A percentile compares a stretch with the other conserved stretches of the same genome.
Evolutionary conservation across 2,329 filamentous ascomycete species (phyloP).

Genomic region (Magnaporthiopsis incrustans): DNA sequence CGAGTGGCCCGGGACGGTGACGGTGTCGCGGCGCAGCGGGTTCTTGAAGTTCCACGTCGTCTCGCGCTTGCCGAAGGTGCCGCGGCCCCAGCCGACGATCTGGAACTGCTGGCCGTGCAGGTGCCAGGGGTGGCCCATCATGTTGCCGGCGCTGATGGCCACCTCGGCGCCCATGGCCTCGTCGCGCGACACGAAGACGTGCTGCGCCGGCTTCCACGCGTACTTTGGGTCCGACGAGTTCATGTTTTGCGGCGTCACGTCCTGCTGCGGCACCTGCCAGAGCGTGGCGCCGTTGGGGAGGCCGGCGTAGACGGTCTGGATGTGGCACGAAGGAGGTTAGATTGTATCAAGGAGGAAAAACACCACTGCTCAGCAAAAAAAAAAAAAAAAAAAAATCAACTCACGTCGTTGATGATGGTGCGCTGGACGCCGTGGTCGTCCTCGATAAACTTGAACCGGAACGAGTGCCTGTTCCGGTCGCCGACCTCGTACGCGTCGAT

Average conservation of each 20-base stretch:
- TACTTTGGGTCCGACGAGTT: not conserved
- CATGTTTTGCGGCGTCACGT: not conserved
- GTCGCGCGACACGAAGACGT: conserved; percentile 26
- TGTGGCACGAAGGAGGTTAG: not conserved
- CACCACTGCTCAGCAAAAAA: not conserved
- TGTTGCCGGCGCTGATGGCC: conserved; percentile 28
- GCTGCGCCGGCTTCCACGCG: conserved; percentile 20
- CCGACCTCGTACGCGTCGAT: conserved; percentile 21
- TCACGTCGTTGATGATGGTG: conserved; percentile 27
- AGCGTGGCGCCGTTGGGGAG: conserved; percentile 6
- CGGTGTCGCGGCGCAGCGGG: conserved; percentile 42
- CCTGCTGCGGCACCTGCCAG: conserved; percentile 7
- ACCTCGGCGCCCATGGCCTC: conserved; percentile 24
- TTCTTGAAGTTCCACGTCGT: conserved; percentile 33
- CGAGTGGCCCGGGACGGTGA: conserved; percentile 32
- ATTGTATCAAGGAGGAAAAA: not conserved
- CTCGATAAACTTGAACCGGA: conserved; percentile 27
- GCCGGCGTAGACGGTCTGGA: conserved; percentile 3
- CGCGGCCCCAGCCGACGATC: conserved; percentile 29
- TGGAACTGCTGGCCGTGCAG: conserved; percentile 32
- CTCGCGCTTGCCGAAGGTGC: conserved; percentile 18
- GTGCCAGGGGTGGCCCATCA: conserved; percentile 32
- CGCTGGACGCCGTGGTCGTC: conserved; percentile 25
- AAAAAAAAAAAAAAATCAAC: not conserved
- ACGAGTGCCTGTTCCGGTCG: conserved; percentile 23